A percentile compares a stretch with the other conserved stretches of the same genome.
These are phyloP conservation scores for Xerocomus spinulosus DNA, from an alignment of 768 basidiomycete genomes.

Conservation along the genomic window DNA sequence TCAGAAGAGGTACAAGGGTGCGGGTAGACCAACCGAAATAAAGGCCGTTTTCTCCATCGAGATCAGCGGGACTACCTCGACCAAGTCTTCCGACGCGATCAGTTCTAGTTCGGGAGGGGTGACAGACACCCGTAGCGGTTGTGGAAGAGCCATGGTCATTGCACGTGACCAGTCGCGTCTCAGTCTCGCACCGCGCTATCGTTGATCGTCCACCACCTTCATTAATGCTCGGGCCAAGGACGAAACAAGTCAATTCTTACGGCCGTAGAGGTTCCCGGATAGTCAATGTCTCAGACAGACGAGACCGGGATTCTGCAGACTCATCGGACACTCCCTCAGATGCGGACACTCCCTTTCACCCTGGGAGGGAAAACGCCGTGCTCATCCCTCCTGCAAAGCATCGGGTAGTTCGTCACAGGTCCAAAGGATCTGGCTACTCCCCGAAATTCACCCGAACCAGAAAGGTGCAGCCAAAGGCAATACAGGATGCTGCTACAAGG, in stretches of 20 bases:
- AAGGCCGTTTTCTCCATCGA: slow-evolving; percentile 89
- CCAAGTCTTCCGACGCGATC: slow-evolving; percentile 75
- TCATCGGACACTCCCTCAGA: slow-evolving; percentile 35
- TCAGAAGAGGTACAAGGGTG: slow-evolving; percentile 8
- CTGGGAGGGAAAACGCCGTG: slow-evolving; percentile 22
- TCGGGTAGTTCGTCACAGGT: slow-evolving; percentile 9
- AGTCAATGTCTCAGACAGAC: slow-evolving; percentile 41
- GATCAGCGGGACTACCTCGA: slow-evolving; percentile 86
- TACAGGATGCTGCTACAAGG: slow-evolving; percentile 10
- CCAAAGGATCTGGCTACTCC: slow-evolving; percentile 13
- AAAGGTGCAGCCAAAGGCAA: slow-evolving; percentile 21
- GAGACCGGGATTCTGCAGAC: slow-evolving; percentile 23
- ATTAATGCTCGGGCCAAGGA: slow-evolving; percentile 48
- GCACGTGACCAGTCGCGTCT: slow-evolving; percentile 22
- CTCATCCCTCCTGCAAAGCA: slow-evolving; percentile 20
- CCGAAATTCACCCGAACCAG: slow-evolving; percentile 24
- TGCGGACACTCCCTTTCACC: slow-evolving; percentile 26
- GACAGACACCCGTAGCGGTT: slow-evolving; percentile 61
- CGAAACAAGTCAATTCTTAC: slow-evolving; percentile 63
- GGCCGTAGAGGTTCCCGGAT: slow-evolving; percentile 60
- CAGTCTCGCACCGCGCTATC: slow-evolving; percentile 7
- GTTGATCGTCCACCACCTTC: not conserved
- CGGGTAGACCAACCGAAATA: slow-evolving; percentile 61
- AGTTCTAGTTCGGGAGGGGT: slow-evolving; percentile 86
- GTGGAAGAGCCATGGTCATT: slow-evolving; percentile 69